Evolutionary conservation across 306 rosid genomes (phyloP).

Genomic region (Comarum palustre): DNA sequence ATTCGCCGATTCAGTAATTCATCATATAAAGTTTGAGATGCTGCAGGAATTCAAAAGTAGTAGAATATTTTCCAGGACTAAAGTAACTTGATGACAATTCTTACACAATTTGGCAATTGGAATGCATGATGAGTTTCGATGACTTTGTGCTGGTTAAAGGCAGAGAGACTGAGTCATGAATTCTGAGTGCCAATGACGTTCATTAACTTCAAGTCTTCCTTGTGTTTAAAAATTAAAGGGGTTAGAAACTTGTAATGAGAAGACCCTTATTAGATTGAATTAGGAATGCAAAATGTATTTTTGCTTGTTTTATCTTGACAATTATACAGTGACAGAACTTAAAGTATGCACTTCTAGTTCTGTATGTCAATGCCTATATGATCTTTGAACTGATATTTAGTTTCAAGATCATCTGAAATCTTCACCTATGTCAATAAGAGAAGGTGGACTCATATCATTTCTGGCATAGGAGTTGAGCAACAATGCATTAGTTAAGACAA

Average conservation of each 20-base stretch:
- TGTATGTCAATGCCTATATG: background rate
- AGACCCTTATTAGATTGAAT: background rate
- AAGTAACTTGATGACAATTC: background rate
- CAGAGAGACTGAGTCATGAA: background rate
- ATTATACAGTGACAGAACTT: background rate
- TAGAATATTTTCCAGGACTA: background rate
- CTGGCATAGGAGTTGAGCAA: background rate
- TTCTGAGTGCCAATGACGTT: constrained; percentile 8
- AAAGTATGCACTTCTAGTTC: background rate
- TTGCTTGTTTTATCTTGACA: background rate
- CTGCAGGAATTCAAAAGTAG: background rate
- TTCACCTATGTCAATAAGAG: background rate
- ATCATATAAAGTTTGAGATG: background rate
- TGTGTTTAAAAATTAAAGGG: background rate
- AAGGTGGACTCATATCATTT: background rate
- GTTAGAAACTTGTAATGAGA: background rate
- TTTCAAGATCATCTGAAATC: background rate
- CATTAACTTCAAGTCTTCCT: background rate
- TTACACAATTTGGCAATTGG: background rate
- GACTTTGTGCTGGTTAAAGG: background rate
- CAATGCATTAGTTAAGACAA: background rate
- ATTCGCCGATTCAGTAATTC: background rate
- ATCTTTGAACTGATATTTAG: background rate
- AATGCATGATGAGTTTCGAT: background rate
- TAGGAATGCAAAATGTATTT: background rate